These are phyloP conservation scores for Pythium oligandrum DNA, from an alignment of 352 stramenopile genomes.

Conservation along the genomic window DNA sequence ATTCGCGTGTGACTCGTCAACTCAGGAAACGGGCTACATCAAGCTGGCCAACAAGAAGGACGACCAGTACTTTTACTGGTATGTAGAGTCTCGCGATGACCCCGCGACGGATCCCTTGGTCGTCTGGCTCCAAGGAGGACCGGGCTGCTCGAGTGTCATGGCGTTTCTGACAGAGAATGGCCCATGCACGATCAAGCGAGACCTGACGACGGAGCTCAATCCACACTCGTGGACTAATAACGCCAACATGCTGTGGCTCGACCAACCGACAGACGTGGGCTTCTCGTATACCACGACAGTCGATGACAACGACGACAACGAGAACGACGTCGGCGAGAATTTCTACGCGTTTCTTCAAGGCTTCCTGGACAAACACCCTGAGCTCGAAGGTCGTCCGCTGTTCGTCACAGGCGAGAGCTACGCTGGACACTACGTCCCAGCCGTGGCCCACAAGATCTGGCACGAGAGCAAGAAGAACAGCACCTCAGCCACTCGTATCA, in stretches of 20 bases:
- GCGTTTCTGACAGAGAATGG: slow-evolving; percentile 63
- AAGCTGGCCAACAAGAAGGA: slow-evolving; percentile 62
- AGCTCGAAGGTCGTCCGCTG: slow-evolving; percentile 43
- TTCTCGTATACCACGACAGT: slow-evolving; percentile 35
- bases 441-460: slow-evolving; percentile 44
- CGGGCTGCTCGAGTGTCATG: slow-evolving; percentile 57
- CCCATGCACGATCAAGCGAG: slow-evolving; percentile 43
- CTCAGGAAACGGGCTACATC: slow-evolving; percentile 46
- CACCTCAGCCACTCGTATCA: slow-evolving; percentile 17
- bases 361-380: slow-evolving; percentile 56
- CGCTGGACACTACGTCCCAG: slow-evolving; percentile 59
- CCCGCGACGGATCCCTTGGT: slow-evolving; percentile 48
- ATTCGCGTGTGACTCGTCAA: too few relatives aligned
- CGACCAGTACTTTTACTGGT: slow-evolving; percentile 79
- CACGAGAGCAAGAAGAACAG: slow-evolving; percentile 31
- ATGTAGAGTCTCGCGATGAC: slow-evolving; percentile 48
- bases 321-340: slow-evolving; percentile 57
- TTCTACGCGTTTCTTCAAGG: slow-evolving; percentile 67
- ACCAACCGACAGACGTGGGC: slow-evolving; percentile 54
- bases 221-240: slow-evolving; percentile 59
- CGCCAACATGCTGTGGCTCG: slow-evolving; percentile 66
- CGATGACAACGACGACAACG: slow-evolving; percentile 30
- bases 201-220: slow-evolving; percentile 47
- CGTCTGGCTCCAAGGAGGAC: slow-evolving; percentile 60
- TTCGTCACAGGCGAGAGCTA: slow-evolving; percentile 79